Conservation (phyloP, 192 early-diverging fungal genomes). For the Mortierella antarctica region DNA sequence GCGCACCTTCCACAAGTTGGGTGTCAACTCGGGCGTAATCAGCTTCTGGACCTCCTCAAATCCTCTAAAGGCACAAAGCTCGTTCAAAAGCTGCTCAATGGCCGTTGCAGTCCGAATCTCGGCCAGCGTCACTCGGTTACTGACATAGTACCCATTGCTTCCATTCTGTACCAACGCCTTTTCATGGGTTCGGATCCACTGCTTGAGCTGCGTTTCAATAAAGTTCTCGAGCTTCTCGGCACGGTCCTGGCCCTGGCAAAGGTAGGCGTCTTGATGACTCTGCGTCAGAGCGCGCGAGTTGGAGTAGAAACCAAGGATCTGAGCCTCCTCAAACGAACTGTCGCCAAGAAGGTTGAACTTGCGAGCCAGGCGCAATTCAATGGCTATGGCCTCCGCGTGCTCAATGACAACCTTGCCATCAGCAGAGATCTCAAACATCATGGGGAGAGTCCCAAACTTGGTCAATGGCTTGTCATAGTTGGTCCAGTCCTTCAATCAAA, state of each 20-base stretch:
- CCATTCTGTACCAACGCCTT: constrained; percentile 1
- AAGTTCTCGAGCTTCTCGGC: constrained; percentile 6
- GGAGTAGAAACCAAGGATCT: constrained; percentile 7
- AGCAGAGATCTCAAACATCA: constrained; percentile 40
- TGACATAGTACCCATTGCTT: constrained; percentile 61
- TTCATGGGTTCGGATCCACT: constrained; percentile 14
- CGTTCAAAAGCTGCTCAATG: constrained; percentile 6
- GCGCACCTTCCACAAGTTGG: constrained; percentile 26
- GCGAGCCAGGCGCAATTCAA: constrained; percentile 55
- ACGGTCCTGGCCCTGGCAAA: background rate
- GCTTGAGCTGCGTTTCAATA: constrained; percentile 1
- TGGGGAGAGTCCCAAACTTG: constrained; percentile 56
- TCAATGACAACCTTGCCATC: constrained; percentile 31
- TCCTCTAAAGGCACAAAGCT: constrained; percentile 7
- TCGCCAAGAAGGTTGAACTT: constrained; percentile 38
- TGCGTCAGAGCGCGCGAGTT: constrained; percentile 9
- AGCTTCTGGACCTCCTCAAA: constrained; percentile 8
- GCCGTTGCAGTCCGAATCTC: constrained; percentile 13
- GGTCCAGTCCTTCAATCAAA: constrained; percentile 30
- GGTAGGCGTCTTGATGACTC: constrained; percentile 4
- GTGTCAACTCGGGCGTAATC: constrained; percentile 1
- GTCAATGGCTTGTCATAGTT: constrained; percentile 38
- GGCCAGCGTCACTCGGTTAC: constrained; percentile 28
- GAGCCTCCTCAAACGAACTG: constrained; percentile 24
- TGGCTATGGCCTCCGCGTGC: constrained; percentile 48